phyloP scores from a whole-genome alignment of 495 filamentous ascomycete species.

The Podospora tetraspora region DNA sequence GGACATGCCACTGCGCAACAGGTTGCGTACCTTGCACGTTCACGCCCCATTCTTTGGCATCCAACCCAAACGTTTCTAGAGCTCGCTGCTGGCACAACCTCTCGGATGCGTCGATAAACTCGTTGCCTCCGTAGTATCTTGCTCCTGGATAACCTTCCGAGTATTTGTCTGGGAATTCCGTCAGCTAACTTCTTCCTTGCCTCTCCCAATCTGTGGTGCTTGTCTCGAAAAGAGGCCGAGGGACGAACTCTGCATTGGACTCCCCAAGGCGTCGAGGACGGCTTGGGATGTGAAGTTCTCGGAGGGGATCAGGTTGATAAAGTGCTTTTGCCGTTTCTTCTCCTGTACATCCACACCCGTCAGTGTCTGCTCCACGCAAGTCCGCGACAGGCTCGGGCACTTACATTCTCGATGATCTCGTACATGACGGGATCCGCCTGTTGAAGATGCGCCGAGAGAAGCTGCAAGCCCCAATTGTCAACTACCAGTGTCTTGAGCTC shows the following conservation, averaged over 20 bases:
- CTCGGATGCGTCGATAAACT: constrained; percentile 89
- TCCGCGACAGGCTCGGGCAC: constrained; percentile 14
- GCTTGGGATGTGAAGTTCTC: constrained; percentile 99
- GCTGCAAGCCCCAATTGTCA: constrained; percentile 43
- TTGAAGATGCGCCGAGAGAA: constrained; percentile 72
- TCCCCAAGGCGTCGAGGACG: constrained; percentile 91
- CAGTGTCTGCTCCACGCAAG: not conserved
- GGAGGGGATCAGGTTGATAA: constrained; percentile 97
- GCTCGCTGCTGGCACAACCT: constrained; percentile 84
- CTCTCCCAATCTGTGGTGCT: not conserved
- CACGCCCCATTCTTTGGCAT: constrained; percentile 88
- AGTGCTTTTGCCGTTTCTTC: constrained; percentile 91
- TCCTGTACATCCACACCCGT: constrained; percentile 53
- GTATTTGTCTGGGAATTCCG: constrained; percentile 71
- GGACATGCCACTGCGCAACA: not conserved
- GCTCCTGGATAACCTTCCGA: constrained; percentile 97
- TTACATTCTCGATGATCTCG: constrained; percentile 84
- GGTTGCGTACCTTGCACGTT: constrained; percentile 80
- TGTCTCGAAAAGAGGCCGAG: not conserved
- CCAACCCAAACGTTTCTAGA: constrained; percentile 76
- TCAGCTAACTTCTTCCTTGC: constrained; percentile 6
- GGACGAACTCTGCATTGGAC: constrained; percentile 91
- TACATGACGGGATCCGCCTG: constrained; percentile 82
- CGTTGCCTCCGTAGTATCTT: constrained; percentile 95
- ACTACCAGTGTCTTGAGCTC: not conserved